Conservation (phyloP, 129 eudicot species). For the Gnaphalium uliginosum region DNA sequence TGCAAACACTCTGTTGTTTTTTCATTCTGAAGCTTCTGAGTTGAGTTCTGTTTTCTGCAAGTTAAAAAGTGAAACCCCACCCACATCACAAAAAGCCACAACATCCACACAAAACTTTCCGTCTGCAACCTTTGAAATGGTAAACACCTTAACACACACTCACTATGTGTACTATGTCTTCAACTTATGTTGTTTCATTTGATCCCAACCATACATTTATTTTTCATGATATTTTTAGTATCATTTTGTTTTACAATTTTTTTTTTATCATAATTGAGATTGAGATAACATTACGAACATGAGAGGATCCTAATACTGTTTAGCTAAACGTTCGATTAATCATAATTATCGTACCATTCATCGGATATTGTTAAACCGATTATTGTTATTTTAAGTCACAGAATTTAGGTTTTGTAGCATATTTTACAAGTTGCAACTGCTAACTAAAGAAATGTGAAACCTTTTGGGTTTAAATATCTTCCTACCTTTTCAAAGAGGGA, state of each 20-base stretch:
- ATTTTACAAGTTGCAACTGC: too few relatives aligned
- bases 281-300: too few relatives aligned
- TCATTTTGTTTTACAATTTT: not conserved
- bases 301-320: too few relatives aligned
- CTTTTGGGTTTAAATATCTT: not conserved
- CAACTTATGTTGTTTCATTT: constrained; percentile 19
- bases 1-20: constrained; percentile 38
- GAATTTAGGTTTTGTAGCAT: too few relatives aligned
- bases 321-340: not conserved
- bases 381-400: too few relatives aligned
- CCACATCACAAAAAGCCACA: constrained; percentile 41
- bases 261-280: not conserved
- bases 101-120: constrained; percentile 45
- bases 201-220: not conserved
- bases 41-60: constrained; percentile 47
- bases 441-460: not conserved
- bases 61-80: constrained; percentile 46
- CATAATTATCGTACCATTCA: not conserved
- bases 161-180: constrained; percentile 36
- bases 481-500: constrained; percentile 13
- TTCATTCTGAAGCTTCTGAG: constrained; percentile 45
- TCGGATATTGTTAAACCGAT: not conserved
- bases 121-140: constrained; percentile 54
- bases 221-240: not conserved
- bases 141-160: constrained; percentile 29